A percentile compares a stretch with the other conserved stretches of the same genome.
These are phyloP conservation scores for Pleoardoris graminearum DNA, from an alignment of 2,329 filamentous ascomycete species.

Conservation along the genomic window DNA sequence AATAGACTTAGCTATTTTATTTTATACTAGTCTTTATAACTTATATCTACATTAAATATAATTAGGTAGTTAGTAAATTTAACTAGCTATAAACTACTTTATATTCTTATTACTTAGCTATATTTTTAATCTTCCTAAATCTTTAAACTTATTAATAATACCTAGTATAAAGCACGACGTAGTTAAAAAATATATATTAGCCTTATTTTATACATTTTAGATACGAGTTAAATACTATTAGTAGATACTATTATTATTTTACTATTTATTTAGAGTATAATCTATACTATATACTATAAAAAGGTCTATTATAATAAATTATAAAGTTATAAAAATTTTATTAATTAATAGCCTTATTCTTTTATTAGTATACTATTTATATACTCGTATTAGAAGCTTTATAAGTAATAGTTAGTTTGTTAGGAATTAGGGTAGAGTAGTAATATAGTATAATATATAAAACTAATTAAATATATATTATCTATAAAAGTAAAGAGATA, in stretches of 20 bases:
- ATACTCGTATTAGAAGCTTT: constrained; percentile 10
- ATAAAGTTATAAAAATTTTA: constrained; percentile 23
- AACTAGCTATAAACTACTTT: constrained; percentile 16
- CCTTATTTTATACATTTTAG: constrained; percentile 7
- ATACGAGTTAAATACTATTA: constrained; percentile 17
- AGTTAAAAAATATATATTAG: constrained; percentile 13
- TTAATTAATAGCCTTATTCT: constrained; percentile 24
- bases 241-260: no score
- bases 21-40: no score
- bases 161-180: constrained; percentile 17
- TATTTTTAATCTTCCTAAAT: constrained; percentile 18
- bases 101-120: constrained; percentile 23
- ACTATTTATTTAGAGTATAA: constrained; percentile 41
- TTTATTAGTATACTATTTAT: constrained; percentile 22
- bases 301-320: constrained; percentile 18
- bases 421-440: no score
- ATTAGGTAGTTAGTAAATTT: constrained; percentile 18
- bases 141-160: not conserved
- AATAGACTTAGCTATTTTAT: no score
- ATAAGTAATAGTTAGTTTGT: not conserved
- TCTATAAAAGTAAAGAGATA: no score
- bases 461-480: no score
- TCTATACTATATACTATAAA: constrained; percentile 33
- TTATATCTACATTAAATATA: no score
- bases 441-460: no score